phyloP scores from a whole-genome alignment of 805 yeast species.

The Sungouiozyma intestinalis region DNA sequence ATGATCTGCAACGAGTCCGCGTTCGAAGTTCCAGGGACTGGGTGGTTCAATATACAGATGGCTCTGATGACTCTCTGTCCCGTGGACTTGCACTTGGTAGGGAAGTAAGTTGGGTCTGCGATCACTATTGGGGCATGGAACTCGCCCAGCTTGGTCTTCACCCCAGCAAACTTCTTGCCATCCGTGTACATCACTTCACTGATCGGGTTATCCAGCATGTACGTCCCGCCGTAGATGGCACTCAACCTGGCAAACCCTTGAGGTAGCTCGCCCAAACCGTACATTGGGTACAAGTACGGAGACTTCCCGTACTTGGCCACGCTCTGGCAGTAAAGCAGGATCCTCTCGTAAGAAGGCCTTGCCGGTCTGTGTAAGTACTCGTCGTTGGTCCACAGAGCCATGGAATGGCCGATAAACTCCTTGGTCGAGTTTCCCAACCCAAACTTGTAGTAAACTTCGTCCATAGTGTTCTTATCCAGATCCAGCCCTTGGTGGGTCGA shows the following conservation, averaged over 20 bases:
- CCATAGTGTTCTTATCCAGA: slow-evolving; percentile 82
- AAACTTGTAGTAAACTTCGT: slow-evolving; percentile 77
- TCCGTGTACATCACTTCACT: slow-evolving; percentile 75
- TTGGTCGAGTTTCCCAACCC: slow-evolving; percentile 89
- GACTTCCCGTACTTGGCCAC: slow-evolving; percentile 94
- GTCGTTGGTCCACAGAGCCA: slow-evolving; percentile 95
- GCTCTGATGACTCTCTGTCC: slow-evolving; percentile 32
- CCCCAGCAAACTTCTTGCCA: slow-evolving; percentile 62
- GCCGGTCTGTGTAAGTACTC: slow-evolving; percentile 83
- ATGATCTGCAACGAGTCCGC: slow-evolving; percentile 88
- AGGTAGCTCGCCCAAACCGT: slow-evolving; percentile 97
- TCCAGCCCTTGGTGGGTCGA: slow-evolving; percentile 80
- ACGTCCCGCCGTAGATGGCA: slow-evolving; percentile 97
- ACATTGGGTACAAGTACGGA: slow-evolving; percentile 90
- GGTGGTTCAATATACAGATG: slow-evolving; percentile 81
- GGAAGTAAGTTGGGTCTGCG: slow-evolving; percentile 97
- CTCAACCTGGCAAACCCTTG: slow-evolving; percentile 96
- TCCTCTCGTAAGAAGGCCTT: slow-evolving; percentile 80
- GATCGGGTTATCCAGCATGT: slow-evolving; percentile 93
- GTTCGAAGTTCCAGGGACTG: slow-evolving; percentile 70
- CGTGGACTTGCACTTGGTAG: slow-evolving; percentile 36
- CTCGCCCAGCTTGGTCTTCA: slow-evolving; percentile 80
- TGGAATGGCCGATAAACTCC: slow-evolving; percentile 96
- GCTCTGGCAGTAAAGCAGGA: slow-evolving; percentile 74
- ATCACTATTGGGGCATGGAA: slow-evolving; percentile 90